A percentile compares a stretch with the other conserved stretches of the same genome.
These are phyloP conservation scores for Arthrobotrys iridis DNA, from an alignment of 2,329 filamentous ascomycete species.

Conservation along the genomic window DNA sequence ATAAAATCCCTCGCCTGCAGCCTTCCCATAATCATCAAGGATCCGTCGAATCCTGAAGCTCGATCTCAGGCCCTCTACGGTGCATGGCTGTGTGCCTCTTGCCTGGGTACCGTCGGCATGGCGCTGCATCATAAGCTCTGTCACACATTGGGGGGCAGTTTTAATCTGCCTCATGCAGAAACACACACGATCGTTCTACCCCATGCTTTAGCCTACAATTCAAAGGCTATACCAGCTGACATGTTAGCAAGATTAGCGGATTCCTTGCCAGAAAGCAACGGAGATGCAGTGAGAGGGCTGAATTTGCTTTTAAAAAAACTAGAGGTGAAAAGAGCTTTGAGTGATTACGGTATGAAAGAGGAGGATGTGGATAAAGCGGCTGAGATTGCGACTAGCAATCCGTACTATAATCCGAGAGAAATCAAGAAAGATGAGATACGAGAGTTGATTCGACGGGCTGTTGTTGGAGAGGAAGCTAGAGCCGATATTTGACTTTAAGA, in stretches of 20 bases:
- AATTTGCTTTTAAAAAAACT: conserved; percentile 69
- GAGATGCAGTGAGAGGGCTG: conserved; percentile 69
- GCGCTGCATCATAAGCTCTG: conserved; percentile 75
- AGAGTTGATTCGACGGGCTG: conserved; percentile 70
- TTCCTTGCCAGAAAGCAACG: conserved; percentile 68
- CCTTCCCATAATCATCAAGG: conserved; percentile 66
- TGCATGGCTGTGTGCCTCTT: conserved; percentile 72
- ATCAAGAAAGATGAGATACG: conserved; percentile 67
- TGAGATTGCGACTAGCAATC: conserved; percentile 69
- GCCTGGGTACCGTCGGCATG: conserved; percentile 71
- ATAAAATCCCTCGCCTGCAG: conserved; percentile 67
- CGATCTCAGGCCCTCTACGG: conserved; percentile 70
- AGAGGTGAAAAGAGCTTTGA: conserved; percentile 67
- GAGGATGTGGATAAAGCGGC: conserved; percentile 70
- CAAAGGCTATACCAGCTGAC: conserved; percentile 65
- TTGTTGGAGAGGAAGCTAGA: conserved; percentile 69
- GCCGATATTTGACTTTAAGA: conserved; percentile 64
- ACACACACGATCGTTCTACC: conserved; percentile 73
- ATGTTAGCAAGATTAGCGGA: conserved; percentile 67
- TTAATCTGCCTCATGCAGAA: conserved; percentile 73
- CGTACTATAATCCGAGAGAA: conserved; percentile 70
- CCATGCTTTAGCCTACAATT: conserved; percentile 72
- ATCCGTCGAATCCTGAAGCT: conserved; percentile 64
- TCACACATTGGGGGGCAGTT: conserved; percentile 72
- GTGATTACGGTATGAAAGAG: conserved; percentile 70